phyloP scores from a whole-genome alignment of 208 protist species.

The Leishmania tropica region DNA sequence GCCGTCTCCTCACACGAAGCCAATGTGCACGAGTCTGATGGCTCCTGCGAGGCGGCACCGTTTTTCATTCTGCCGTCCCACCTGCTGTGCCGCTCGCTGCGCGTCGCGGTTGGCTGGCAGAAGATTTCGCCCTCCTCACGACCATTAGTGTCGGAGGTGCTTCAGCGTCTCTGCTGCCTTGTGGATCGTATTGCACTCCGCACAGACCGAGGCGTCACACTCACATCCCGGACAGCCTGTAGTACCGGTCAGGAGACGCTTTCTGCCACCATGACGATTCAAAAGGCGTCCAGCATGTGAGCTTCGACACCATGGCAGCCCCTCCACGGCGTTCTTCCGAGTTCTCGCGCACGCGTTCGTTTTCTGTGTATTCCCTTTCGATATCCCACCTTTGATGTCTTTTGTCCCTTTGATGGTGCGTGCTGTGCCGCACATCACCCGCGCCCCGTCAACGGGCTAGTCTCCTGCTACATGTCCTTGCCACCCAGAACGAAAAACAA shows the following conservation, averaged over 20 bases:
- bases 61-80: conserved; percentile 12
- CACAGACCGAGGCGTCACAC: background rate
- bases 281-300: conserved; percentile 14
- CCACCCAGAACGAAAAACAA: background rate
- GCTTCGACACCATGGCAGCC: background rate
- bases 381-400: background rate
- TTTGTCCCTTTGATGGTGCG: background rate
- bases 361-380: background rate
- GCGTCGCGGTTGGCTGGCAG: conserved; percentile 5
- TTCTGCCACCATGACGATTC: background rate
- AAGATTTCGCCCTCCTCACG: conserved; percentile 6
- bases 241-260: background rate
- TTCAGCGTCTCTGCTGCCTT: conserved; percentile 4
- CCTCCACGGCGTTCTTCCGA: background rate
- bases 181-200: background rate
- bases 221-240: background rate
- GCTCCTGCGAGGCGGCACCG: background rate
- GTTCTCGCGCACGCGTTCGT: background rate
- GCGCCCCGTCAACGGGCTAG: too few species aligned
- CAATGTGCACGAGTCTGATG: background rate
- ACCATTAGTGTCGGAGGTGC: background rate
- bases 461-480: background rate
- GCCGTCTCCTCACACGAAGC: background rate
- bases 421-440: background rate
- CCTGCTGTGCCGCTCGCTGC: conserved; percentile 3